Evolutionary conservation across 768 basidiomycete species (phyloP), one percentile per base, ranked within the genome.

Genomic region (Symmetrospora coprosmae): DNA sequence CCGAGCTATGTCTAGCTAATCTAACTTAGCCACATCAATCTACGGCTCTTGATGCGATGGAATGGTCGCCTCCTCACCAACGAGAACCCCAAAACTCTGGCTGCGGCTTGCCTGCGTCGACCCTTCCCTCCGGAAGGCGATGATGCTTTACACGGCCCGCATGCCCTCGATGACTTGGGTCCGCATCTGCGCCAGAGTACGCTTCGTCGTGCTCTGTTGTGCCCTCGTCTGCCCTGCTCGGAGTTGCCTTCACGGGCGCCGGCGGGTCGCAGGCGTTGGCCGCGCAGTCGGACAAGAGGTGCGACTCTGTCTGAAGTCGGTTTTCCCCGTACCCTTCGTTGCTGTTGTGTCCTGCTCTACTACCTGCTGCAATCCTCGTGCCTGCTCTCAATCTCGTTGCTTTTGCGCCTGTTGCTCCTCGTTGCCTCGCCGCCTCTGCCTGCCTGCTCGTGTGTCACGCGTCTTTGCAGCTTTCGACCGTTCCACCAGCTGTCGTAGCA

Each of bases 21-120:
- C 38, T 55, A 55, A n/a, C 37, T 41, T 55, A 55, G 52, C 52
- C 52, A 55, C 52, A 55, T 55, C 34, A 38, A 55, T 55, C 39
- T 41, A 55, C 52, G 52, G 39, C 52, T 55, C 52, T 9, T 23
- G 52, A 55, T 55, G 52, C 37, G n/a, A 25, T 31, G 23, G 35
- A 51, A 51, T 21, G 50, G 23, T 38, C 34, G 19, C 19, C 27
- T 55, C 52, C 52, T 55, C 52, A 55, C 52, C 52, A 55, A 55
- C 52, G 52, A 55, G 52, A 55, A 38, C 52, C 27, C n/a, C n/a
- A n/a, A n/a, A n/a, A n/a, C n/a, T n/a, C n/a, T n/a, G n/a, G n/a
- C n/a, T n/a, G n/a, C n/a, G n/a, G n/a, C n/a, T n/a, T n/a, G n/a
- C n/a, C n/a, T n/a, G n/a, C n/a, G n/a, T n/a, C n/a, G n/a, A n/a